Percentiles rank a stretch among this genome's conserved stretches.
Conservation (phyloP, 23 red algal species). For the Gracilaria gracilis region DNA sequence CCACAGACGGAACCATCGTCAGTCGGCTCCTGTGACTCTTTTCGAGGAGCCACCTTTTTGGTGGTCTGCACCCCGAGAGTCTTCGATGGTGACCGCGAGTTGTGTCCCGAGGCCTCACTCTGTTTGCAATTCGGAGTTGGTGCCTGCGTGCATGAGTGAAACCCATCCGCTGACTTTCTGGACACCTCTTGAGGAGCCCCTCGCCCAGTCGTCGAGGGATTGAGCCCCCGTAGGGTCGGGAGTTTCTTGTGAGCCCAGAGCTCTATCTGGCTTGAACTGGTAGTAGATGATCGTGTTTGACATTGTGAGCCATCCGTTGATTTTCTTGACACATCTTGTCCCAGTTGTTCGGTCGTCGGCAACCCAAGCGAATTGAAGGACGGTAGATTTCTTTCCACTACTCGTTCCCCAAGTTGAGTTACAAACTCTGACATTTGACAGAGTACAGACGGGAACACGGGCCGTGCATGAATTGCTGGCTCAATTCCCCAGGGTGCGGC, state of each 20-base stretch:
- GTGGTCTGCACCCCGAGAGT: no score
- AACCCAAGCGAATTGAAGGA: background rate
- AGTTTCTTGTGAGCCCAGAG: no score
- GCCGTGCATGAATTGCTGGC: background rate
- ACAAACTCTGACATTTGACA: constrained; percentile 11
- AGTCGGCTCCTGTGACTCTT: background rate
- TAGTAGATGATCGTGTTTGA: background rate
- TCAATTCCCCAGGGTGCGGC: background rate
- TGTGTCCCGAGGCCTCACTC: background rate
- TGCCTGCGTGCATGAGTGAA: background rate
- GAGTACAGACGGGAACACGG: background rate
- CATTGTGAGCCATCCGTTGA: background rate
- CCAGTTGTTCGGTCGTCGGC: background rate
- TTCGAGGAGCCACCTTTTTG: background rate
- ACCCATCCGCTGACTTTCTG: background rate
- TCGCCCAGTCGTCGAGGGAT: no score
- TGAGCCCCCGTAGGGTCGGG: no score
- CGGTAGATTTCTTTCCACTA: background rate
- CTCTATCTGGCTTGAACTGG: background rate
- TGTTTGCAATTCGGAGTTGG: background rate
- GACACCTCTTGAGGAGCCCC: background rate
- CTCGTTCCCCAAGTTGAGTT: background rate
- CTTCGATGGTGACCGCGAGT: no score
- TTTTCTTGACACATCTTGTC: background rate
- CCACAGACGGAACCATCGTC: background rate